These are phyloP conservation scores for Aspergillus caelatus DNA, from an alignment of 2,329 filamentous ascomycete genomes.

Conservation along the genomic window DNA sequence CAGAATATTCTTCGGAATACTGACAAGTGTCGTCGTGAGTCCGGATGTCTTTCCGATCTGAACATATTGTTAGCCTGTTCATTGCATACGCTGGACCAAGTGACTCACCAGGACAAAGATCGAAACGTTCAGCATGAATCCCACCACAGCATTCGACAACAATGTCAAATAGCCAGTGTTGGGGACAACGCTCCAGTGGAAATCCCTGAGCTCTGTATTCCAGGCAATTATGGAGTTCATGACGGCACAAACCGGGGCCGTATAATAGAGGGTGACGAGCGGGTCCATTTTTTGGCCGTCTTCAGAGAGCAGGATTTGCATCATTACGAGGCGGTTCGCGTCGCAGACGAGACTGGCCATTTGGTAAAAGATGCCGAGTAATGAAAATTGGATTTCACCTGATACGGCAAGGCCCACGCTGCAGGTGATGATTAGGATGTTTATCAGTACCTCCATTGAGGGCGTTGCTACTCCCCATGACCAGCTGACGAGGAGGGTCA, in stretches of 20 bases:
- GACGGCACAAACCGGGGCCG: constrained; percentile 75
- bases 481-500: constrained; percentile 86
- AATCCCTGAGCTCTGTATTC: constrained; percentile 65
- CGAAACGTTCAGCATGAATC: constrained; percentile 77
- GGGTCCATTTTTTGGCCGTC: constrained; percentile 82
- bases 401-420: constrained; percentile 90
- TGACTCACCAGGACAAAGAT: constrained; percentile 75
- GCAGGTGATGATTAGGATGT: constrained; percentile 87
- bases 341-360: constrained; percentile 74
- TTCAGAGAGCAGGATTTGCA: constrained; percentile 73
- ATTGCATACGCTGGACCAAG: not conserved
- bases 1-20: constrained; percentile 82
- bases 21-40: constrained; percentile 77
- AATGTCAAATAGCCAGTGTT: constrained; percentile 51
- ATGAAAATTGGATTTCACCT: constrained; percentile 84
- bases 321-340: constrained; percentile 77
- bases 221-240: constrained; percentile 73
- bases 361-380: constrained; percentile 65
- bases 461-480: constrained; percentile 75
- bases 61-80: not conserved
- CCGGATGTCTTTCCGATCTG: constrained; percentile 84
- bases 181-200: not conserved
- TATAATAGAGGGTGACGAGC: constrained; percentile 85
- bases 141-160: constrained; percentile 72
- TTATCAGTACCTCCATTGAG: constrained; percentile 79